Percentiles rank a stretch among this genome's conserved stretches.
These are phyloP conservation scores for Monilinia fructicola DNA, from an alignment of 2,329 filamentous ascomycete species.

Conservation along the genomic window DNA sequence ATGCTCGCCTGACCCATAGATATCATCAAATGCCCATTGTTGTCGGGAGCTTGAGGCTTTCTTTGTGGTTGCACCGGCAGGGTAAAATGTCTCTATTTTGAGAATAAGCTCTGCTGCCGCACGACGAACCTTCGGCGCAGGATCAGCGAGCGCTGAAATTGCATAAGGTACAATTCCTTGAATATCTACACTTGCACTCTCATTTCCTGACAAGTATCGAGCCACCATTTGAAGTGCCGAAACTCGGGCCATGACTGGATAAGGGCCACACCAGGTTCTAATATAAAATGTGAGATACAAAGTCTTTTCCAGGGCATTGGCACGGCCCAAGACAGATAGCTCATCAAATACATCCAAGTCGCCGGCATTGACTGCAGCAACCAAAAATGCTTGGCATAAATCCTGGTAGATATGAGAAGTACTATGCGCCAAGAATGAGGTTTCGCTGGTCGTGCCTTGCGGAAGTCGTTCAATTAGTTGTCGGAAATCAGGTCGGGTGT, in stretches of 20 bases:
- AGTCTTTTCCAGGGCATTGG: constrained; percentile 56
- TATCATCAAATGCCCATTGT: constrained; percentile 58
- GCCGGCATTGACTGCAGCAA: constrained; percentile 49
- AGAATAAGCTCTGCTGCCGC: constrained; percentile 69
- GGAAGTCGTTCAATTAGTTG: constrained; percentile 36
- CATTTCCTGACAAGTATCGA: constrained; percentile 53
- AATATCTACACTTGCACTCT: constrained; percentile 59
- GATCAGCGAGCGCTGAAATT: constrained; percentile 71
- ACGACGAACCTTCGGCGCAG: constrained; percentile 72
- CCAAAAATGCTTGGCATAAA: constrained; percentile 58
- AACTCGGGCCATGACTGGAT: constrained; percentile 66
- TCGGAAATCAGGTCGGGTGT: constrained; percentile 38
- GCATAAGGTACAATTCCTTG: constrained; percentile 83
- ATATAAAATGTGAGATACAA: constrained; percentile 76
- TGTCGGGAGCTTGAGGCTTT: constrained; percentile 43
- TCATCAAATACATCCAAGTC: constrained; percentile 46
- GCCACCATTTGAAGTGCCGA: constrained; percentile 68
- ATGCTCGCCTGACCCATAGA: constrained; percentile 62
- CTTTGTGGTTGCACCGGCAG: constrained; percentile 42
- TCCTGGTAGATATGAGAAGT: constrained; percentile 56
- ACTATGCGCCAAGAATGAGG: constrained; percentile 54
- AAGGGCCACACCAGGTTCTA: constrained; percentile 70
- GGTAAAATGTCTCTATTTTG: constrained; percentile 54
- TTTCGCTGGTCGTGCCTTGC: constrained; percentile 42
- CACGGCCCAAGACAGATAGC: constrained; percentile 54